Evolutionary conservation across 2,329 filamentous ascomycete genomes (phyloP), one percentile per base, ranked within the genome.

Genomic region (Rugonectria rugulosa): DNA sequence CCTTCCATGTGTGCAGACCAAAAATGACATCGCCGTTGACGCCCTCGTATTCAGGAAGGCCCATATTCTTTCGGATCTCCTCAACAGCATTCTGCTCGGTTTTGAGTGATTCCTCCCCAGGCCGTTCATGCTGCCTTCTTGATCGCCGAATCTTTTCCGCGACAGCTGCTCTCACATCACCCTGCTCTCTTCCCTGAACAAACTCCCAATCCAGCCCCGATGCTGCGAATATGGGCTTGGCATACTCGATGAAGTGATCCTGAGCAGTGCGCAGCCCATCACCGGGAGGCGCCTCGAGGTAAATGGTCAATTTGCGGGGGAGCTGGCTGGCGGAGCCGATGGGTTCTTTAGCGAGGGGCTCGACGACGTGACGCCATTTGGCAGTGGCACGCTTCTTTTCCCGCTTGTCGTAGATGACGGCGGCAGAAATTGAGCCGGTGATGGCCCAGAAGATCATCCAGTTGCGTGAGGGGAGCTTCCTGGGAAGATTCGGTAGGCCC

Each of bases 121-220:
- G 77, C 41, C 74, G 76, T 66, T 82, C 80, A 56, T 87, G 83
- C 11, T 83, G 82, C 57, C 84, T 80, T 65, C 88, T 83, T 64
- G 81, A 79, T 69, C 92, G 86, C 55, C 95, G 84, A 72, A 97
- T 91, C 71, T 87, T 88, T 77, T 97, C 92, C 21, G 95, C 94
- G 41, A 96, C 83, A 12, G 89, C 90, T 47, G 91, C 92, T 59
- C 95, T 82, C 38, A 99, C 86, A 70, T 99, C 94, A n/a, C 95
- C 95, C 77, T 97, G 90, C 70, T 89, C 88, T 48, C 93, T 82
- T 5, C 94, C 95, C 75, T 98, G 94, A 6, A 98, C 85, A 53
- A 97, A 96, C 68, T 97, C 94, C 87, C 96, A 98, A 73, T 99
- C 95, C 69, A 98, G 77, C 1, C 93, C 93, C 2, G 91, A 94